Base-by-base conservation (phyloP, 768 basidiomycete species). In the Cystobasidium onofrii region DNA sequence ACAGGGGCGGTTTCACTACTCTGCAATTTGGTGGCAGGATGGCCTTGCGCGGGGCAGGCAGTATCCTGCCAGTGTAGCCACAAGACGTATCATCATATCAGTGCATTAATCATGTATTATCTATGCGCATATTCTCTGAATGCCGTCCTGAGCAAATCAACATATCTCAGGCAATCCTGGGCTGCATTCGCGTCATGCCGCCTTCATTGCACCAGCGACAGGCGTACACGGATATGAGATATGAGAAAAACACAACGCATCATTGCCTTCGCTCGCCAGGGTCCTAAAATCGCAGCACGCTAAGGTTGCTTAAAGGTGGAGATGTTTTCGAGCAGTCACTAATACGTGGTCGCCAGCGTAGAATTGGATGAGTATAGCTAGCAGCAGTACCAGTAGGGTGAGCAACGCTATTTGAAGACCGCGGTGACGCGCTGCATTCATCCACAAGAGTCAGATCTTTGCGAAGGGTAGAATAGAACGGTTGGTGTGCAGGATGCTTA, bases 11-110 rank as follows among this genome's bases (percentile, higher is more conserved):
- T 64, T 89, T 85, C 85, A 33, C 88, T 77, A 92, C 91, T 0
- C 83, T 92, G 25, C 86, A 89, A 25, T 85, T 92, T 78, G 92
- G 91, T 6, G 87, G 87, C 39, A 87, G 88, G 69, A 84, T 92
- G 76, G 89, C 90, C 0, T 82, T 96, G 25, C 88, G 92, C 43
- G 89, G 94, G 7, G 92, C 91, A 54, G 86, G 90, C 39, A 90
- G 85, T 76, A 84, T 95, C 7, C 83, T 96, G 34, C 92, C 93
- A 12, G 83, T 92, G 78, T 95, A 83, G 83, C 33, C 15, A 6
- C 54, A 23, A 13, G 13, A 25, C n/a, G 12, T 50, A 4, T n/a
- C 6, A 50, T 15, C 6, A 50, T 15, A 50, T 50, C 20, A 50
- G 46, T 50, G n/a, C 20, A 29, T 29, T 12, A 27, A 60, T 15